Evolutionary conservation across 2,329 filamentous ascomycete species (phyloP).

Genomic region (Acarospora socialis): DNA sequence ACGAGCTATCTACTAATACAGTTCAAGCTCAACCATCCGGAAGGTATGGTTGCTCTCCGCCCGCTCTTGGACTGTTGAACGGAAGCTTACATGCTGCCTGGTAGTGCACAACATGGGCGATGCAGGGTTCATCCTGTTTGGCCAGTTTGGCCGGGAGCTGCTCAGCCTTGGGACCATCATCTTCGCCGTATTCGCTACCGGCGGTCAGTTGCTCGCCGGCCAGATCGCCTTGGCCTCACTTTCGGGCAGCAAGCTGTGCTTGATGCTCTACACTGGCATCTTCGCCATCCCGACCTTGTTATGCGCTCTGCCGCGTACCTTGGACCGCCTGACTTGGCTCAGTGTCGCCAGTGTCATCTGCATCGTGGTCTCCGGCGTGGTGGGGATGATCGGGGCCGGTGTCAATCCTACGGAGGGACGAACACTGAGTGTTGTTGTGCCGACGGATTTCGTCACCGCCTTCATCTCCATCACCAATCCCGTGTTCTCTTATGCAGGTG

Average conservation of each 20-base stretch:
- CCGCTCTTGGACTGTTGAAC: slow-evolving; percentile 1
- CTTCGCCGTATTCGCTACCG: slow-evolving; percentile 38
- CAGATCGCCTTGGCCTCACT: slow-evolving; percentile 36
- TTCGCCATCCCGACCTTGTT: slow-evolving; percentile 35
- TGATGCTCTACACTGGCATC: slow-evolving; percentile 37
- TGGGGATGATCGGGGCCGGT: slow-evolving; percentile 38
- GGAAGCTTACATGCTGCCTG: no score
- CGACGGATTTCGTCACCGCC: slow-evolving; percentile 29
- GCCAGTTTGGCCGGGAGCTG: slow-evolving; percentile 36
- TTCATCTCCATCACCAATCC: slow-evolving; percentile 38
- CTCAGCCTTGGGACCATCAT: slow-evolving; percentile 36
- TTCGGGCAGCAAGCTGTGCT: slow-evolving; percentile 33
- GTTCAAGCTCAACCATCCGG: slow-evolving; percentile 40
- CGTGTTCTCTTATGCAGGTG: slow-evolving; percentile 37
- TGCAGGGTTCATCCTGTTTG: slow-evolving; percentile 40
- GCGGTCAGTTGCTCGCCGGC: slow-evolving; percentile 37
- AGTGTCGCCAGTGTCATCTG: slow-evolving; percentile 31
- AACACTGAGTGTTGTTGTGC: slow-evolving; percentile 24
- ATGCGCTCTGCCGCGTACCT: slow-evolving; percentile 34
- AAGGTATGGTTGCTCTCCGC: slow-evolving; percentile 30
- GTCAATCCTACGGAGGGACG: slow-evolving; percentile 26
- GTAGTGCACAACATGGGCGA: slow-evolving; percentile 44
- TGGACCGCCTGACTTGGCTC: slow-evolving; percentile 36
- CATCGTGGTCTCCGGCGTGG: slow-evolving; percentile 36
- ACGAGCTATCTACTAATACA: slow-evolving; percentile 35